phyloP scores from a whole-genome alignment of 768 basidiomycete species.

The Sporobolomyces phaffii region DNA sequence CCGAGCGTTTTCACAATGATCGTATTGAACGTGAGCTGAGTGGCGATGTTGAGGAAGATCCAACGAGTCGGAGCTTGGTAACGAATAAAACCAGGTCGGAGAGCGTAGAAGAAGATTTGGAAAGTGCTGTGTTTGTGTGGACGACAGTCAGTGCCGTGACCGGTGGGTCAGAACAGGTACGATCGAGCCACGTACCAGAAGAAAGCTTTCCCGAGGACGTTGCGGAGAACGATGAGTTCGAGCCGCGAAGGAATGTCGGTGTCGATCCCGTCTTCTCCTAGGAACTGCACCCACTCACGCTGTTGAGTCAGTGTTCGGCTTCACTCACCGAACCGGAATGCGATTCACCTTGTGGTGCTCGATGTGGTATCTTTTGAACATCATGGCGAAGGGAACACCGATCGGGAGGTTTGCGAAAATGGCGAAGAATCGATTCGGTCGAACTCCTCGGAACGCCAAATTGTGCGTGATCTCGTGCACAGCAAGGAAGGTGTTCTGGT shows the following conservation, averaged over 20 bases:
- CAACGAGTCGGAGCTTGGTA: conserved; percentile 71
- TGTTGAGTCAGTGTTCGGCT: background rate
- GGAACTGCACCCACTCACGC: conserved; percentile 50
- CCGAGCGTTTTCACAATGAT: conserved; percentile 50
- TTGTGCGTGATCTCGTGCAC: conserved; percentile 99
- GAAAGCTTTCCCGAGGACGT: conserved; percentile 95
- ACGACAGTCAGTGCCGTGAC: background rate
- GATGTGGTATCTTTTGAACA: conserved; percentile 69
- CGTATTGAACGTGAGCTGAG: conserved; percentile 67
- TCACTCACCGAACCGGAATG: too few relatives aligned
- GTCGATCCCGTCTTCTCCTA: conserved; percentile 93
- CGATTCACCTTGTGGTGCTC: conserved; percentile 39
- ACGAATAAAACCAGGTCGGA: conserved; percentile 88
- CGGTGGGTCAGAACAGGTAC: too few relatives aligned
- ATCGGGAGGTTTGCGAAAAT: conserved; percentile 90
- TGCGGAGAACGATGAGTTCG: conserved; percentile 80
- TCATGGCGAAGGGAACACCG: conserved; percentile 86
- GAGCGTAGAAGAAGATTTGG: conserved; percentile 95
- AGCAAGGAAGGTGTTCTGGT: conserved; percentile 95
- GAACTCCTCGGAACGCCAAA: conserved; percentile 76
- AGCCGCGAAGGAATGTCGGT: conserved; percentile 84
- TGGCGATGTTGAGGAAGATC: conserved; percentile 72
- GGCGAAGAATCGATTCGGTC: conserved; percentile 77
- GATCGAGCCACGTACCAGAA: conserved; percentile 93
- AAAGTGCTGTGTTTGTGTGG: conserved; percentile 61